Base-by-base conservation (phyloP, 768 basidiomycete genomes). In the Mycena haematopus region DNA sequence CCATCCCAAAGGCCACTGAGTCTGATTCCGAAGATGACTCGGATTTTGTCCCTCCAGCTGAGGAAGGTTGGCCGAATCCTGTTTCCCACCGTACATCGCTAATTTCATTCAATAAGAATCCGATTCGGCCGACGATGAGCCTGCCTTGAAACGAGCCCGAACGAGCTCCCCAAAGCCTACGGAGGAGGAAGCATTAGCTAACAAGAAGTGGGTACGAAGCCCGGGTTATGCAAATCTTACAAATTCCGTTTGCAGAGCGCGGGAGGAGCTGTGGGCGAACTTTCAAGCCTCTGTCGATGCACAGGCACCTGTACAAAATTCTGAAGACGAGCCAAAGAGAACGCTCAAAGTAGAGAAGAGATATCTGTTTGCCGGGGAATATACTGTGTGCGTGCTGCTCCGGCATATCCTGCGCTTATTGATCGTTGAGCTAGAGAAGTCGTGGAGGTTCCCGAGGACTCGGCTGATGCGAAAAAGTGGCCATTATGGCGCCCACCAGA, bases 401-500 rank as follows among this genome's bases (percentile, higher is more conserved):
- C 7, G 56, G 25, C 31, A 1, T 47, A 52, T 31, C 40, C 40
- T 22, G 11, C 49, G 53, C 68, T 44, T 62, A 57, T 59, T 52
- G 53, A 59, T 62, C n/a, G n/a, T 58, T 44, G 44, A 45, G 55
- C 46, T 72, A 94, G 93, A 53, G 88, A 93, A 72, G 80, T 92
- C 1, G 80, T 86, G 19, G 88, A 92, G 62, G 93, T 94, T 2
- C 78, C 82, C 14, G 90, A 86, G 66, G 84, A 85, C 67, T 93
- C 92, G 1, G 75, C 81, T 8, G 93, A 95, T 5, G 92, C 92
- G 3, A 87, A 82, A 70, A 84, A 84, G 71, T 95, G 91, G 90
- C 88, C 91, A 0, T 65, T 77, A 29, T 88, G 84, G 83, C 68
- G 71, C 45, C 70, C 8, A 50, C 61, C 31, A 27, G 51, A 22